Evolutionary conservation across 192 early-diverging fungal genomes (phyloP).

Genomic region (Pilaira anomala): DNA sequence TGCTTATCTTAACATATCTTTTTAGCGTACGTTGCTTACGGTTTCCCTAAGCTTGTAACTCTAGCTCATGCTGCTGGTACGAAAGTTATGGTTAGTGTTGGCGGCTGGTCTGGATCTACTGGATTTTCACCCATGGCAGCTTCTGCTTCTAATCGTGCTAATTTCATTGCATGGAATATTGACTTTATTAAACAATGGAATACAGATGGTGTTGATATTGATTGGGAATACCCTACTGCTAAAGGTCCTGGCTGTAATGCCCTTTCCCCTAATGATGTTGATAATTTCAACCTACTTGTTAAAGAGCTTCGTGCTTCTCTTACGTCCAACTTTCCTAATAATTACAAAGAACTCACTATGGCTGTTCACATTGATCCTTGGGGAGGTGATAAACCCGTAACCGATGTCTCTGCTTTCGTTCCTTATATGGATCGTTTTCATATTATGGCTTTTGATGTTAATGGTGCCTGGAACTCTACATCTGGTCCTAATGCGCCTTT

Average conservation of each 20-base stretch:
- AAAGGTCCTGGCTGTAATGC: constrained; percentile 58
- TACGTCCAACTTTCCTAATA: constrained; percentile 35
- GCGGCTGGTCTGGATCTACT: constrained; percentile 64
- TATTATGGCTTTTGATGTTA: constrained; percentile 66
- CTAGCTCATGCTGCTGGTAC: constrained; percentile 13
- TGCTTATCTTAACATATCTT: not conserved
- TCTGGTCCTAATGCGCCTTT: constrained; percentile 53
- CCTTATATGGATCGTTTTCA: constrained; percentile 61
- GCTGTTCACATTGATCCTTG: constrained; percentile 66
- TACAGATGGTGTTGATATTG: constrained; percentile 76
- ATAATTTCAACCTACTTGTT: constrained; percentile 63
- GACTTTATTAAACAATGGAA: constrained; percentile 44
- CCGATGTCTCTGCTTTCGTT: constrained; percentile 59
- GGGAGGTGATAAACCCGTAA: constrained; percentile 40
- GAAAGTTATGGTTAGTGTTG: constrained; percentile 49
- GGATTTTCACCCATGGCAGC: constrained; percentile 53
- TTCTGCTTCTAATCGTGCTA: constrained; percentile 33
- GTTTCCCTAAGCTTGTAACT: constrained; percentile 4
- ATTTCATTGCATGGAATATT: constrained; percentile 49
- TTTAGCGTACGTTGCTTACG: not conserved
- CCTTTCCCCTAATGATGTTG: constrained; percentile 39
- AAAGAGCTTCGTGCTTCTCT: constrained; percentile 52
- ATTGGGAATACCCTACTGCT: constrained; percentile 65
- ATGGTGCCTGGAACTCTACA: constrained; percentile 54
- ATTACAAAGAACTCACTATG: constrained; percentile 55